These are phyloP conservation scores for Zygosaccharomyces sapae DNA, from an alignment of 1,139 yeast genomes.

Conservation along the genomic window DNA sequence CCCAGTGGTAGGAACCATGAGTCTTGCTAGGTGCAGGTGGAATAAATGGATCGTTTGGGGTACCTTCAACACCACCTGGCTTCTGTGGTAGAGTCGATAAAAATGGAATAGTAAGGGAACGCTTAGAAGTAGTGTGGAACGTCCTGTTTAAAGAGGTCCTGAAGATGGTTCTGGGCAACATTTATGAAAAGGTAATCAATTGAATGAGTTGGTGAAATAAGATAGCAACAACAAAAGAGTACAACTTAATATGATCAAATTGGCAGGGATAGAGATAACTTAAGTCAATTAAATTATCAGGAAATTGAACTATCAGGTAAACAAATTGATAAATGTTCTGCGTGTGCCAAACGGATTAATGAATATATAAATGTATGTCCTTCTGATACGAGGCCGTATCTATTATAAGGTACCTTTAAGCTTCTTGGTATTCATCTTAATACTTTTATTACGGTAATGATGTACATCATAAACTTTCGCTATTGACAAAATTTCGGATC, in stretches of 20 bases:
- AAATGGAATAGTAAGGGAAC: slow-evolving; percentile 40
- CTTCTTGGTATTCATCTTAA: no score
- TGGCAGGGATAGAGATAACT: background rate
- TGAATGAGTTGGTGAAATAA: background rate
- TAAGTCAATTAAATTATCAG: background rate
- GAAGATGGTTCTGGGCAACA: slow-evolving; percentile 17
- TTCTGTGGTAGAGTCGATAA: slow-evolving; percentile 62
- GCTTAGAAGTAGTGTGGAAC: slow-evolving; percentile 34
- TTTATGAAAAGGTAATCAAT: background rate
- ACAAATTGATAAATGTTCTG: no score
- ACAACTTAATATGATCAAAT: background rate
- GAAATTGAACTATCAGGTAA: no score
- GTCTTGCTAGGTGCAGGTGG: slow-evolving; percentile 52
- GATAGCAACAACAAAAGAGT: background rate
- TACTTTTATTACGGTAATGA: no score
- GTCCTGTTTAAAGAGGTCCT: slow-evolving; percentile 19
- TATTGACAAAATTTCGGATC: slow-evolving; percentile 5
- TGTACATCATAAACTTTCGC: no score
- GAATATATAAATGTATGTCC: no score
- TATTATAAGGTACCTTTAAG: no score
- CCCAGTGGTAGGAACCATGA: slow-evolving; percentile 75
- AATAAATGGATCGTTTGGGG: slow-evolving; percentile 69
- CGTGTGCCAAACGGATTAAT: no score
- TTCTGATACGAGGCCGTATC: no score
- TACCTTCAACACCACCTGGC: slow-evolving; percentile 69